Evolutionary conservation across 306 rosid species (phyloP).

Genomic region (Crotalaria pallida): DNA sequence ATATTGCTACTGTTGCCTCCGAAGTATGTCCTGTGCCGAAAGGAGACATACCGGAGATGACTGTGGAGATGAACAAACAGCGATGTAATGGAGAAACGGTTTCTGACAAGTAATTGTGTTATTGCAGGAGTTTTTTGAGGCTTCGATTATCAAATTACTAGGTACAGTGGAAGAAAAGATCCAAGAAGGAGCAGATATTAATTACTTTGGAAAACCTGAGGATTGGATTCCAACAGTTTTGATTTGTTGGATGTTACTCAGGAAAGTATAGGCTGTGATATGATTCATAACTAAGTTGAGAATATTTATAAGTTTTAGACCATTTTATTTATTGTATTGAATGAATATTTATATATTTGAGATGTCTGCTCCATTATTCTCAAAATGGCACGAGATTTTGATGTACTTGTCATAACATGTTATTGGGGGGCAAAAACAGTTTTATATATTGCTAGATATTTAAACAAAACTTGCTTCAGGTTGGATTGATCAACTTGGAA

Average conservation of each 20-base stretch:
- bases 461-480: too few species aligned
- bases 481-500: too few species aligned
- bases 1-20: conserved; percentile 1
- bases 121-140: conserved; percentile 1
- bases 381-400: conserved; percentile 11
- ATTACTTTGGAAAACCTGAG: conserved; percentile 18
- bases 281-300: conserved; percentile 20
- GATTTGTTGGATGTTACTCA: conserved; percentile 26
- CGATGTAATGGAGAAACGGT: conserved; percentile 17
- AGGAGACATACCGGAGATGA: conserved; percentile 7
- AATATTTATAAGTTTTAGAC: conserved; percentile 15
- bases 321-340: conserved; percentile 13
- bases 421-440: too few species aligned
- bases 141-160: conserved; percentile 13
- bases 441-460: too few species aligned
- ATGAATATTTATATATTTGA: not conserved
- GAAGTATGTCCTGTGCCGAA: conserved; percentile 9
- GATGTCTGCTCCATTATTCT: conserved; percentile 7
- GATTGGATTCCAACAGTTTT: conserved; percentile 37
- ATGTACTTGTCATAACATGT: too few species aligned
- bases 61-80: conserved; percentile 22
- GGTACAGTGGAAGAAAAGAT: conserved; percentile 23
- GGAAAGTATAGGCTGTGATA: conserved; percentile 21
- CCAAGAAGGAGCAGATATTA: not conserved
- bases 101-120: not conserved